Base-by-base conservation (phyloP, 148 eudicot genomes). In the Drosera capensis region DNA sequence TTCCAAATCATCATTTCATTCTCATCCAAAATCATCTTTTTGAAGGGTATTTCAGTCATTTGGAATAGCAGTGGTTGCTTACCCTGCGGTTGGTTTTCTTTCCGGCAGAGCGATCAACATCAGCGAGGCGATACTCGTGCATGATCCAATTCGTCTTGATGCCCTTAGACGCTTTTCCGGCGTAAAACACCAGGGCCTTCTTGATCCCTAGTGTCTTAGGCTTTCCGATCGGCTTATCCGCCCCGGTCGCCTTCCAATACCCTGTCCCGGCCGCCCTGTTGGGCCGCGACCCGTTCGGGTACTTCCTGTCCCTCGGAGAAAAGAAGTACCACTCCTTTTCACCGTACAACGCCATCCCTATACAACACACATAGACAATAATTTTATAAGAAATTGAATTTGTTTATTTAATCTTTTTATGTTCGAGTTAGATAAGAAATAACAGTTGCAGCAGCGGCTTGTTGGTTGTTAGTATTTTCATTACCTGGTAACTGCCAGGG, bases 191-290 rank as follows among this genome's bases (percentile, higher is more conserved):
- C 49, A 78, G 49, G 2, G 85, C 85, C 51, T 78, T 78, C 46
- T 78, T 78, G 0, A 78, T 78, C 0, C 74, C 85, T 1, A 70
- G 62, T 7, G 85, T n/a, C 16, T 56, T 78, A 1, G 85, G 80
- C 51, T 47, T 53, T 34, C 85, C 85, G 8, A 78, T 54, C 7
- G 85, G 71, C 37, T 78, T 78, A 43, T 78, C 85, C 0, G 74
- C 85, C 13, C 85, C 85, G 49, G 80, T 78, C 2, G 85, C 85
- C 49, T 78, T 78, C 85, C 85, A 78, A 19, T 78, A 78, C 37
- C 85, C 85, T 23, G 71, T 48, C 24, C 85, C 85, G 1, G 85
- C 85, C 4, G 85, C 71, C 62, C 85, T 60, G 54, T 78, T 78
- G 3, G 85, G 84, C 40, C 84, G 46, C 7, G 79, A 77, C 19